phyloP scores from a whole-genome alignment of 306 rosid species.

The Hippophae gyantsensis region DNA sequence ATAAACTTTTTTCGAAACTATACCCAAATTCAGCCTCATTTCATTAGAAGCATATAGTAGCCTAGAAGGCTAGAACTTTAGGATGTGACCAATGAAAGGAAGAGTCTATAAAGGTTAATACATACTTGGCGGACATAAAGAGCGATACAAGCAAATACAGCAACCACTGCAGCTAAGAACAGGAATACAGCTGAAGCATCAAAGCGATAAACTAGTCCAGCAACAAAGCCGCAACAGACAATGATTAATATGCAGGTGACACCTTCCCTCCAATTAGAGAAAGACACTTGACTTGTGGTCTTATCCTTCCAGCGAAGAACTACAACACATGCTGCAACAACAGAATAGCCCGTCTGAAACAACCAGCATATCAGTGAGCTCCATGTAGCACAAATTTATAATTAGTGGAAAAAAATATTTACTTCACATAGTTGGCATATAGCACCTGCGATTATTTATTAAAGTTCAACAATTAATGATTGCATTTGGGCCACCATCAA shows the following conservation, averaged over 20 bases:
- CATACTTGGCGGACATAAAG: slow-evolving; percentile 70
- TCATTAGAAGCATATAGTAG: too few relatives aligned
- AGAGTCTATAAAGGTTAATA: slow-evolving; percentile 1
- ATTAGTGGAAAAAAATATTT: neutral
- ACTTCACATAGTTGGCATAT: neutral
- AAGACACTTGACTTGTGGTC: slow-evolving; percentile 37
- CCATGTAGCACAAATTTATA: neutral
- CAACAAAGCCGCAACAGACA: slow-evolving; percentile 65
- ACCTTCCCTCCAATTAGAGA: slow-evolving; percentile 66
- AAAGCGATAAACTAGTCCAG: slow-evolving; percentile 58
- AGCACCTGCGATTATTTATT: neutral
- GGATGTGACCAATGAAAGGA: slow-evolving; percentile 2
- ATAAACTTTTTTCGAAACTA: too few relatives aligned
- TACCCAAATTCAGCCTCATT: neutral
- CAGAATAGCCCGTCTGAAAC: slow-evolving; percentile 96
- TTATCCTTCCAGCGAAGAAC: slow-evolving; percentile 80
- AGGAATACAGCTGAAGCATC: slow-evolving; percentile 35
- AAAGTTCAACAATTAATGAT: neutral
- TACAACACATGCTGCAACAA: slow-evolving; percentile 86
- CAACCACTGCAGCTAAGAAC: slow-evolving; percentile 38
- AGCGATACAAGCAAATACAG: slow-evolving; percentile 43
- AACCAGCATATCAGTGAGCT: slow-evolving; percentile 22
- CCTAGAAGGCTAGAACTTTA: too few relatives aligned
- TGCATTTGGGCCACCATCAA: neutral
- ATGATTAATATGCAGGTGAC: slow-evolving; percentile 53